Conservation (phyloP, 2,329 filamentous ascomycete species). For the Cladosporium sphaerospermum region DNA sequence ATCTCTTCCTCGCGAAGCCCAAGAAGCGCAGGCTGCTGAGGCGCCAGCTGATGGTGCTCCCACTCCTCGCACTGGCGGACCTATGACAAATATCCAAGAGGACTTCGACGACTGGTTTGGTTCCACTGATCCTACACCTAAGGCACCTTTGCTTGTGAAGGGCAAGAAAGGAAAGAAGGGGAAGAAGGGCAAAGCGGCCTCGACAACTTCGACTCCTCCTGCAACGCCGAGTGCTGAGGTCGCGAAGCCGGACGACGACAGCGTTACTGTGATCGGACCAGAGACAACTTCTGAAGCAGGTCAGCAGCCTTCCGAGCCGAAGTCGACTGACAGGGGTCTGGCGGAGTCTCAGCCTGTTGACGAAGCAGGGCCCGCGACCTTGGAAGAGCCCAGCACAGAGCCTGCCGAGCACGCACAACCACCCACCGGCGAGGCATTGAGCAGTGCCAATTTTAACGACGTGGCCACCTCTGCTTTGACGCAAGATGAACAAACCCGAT, state of each 20-base stretch:
- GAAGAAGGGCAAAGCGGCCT: slow-evolving; percentile 4
- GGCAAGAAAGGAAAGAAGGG: slow-evolving; percentile 9
- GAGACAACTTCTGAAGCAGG: too few species aligned
- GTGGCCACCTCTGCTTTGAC: too few species aligned
- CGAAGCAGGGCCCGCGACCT: too few species aligned
- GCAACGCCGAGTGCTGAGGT: neutral
- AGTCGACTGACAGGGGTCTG: too few species aligned
- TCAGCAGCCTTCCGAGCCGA: too few species aligned
- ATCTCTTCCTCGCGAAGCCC: neutral
- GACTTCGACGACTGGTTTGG: slow-evolving; percentile 10
- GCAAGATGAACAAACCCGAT: too few species aligned
- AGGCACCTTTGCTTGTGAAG: slow-evolving; percentile 1
- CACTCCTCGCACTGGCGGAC: slow-evolving; percentile 1
- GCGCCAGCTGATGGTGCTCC: neutral
- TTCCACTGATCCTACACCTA: slow-evolving; percentile 8
- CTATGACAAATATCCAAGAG: slow-evolving; percentile 2
- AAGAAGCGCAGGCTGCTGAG: neutral
- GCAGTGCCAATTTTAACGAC: too few species aligned
- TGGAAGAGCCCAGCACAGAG: too few species aligned
- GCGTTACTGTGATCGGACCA: too few species aligned
- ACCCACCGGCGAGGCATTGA: too few species aligned
- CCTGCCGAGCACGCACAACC: too few species aligned
- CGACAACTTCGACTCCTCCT: neutral
- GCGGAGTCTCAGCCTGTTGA: too few species aligned
- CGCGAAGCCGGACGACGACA: neutral